A percentile compares a stretch with the other conserved stretches of the same genome.
These are phyloP conservation scores for Aspergillus nomiae DNA, from an alignment of 2,329 filamentous ascomycete genomes.

Conservation along the genomic window DNA sequence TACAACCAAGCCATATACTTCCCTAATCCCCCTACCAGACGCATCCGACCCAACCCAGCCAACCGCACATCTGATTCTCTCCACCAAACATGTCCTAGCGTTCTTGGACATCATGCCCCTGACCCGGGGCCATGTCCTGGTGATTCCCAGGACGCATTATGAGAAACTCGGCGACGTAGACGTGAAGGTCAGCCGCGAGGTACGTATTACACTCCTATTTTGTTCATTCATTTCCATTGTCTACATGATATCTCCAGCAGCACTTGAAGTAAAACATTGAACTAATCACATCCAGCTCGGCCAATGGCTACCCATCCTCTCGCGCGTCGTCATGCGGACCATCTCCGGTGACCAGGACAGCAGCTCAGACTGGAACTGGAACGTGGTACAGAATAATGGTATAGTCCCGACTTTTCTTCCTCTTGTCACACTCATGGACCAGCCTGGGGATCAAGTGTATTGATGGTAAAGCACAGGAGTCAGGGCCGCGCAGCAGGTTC, in stretches of 20 bases:
- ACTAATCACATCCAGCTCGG: constrained; percentile 36
- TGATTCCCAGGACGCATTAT: constrained; percentile 76
- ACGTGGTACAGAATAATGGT: constrained; percentile 95
- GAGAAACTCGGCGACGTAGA: constrained; percentile 75
- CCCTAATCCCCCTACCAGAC: constrained; percentile 26
- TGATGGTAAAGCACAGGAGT: constrained; percentile 53
- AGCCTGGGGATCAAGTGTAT: background rate
- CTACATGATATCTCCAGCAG: no score
- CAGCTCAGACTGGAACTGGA: constrained; percentile 81
- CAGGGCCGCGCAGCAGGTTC: constrained; percentile 86
- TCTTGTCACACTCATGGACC: background rate
- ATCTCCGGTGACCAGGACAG: constrained; percentile 52
- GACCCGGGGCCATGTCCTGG: constrained; percentile 76
- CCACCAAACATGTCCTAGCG: constrained; percentile 74
- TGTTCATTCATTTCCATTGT: no score
- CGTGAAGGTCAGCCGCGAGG: constrained; percentile 63
- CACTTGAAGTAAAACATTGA: background rate
- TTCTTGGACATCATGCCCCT: constrained; percentile 95
- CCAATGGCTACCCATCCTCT: constrained; percentile 51
- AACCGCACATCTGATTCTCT: constrained; percentile 65
- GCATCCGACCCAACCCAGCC: constrained; percentile 13
- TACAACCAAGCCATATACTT: background rate
- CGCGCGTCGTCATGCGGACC: constrained; percentile 72
- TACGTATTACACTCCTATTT: constrained; percentile 48
- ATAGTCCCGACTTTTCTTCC: background rate